Conservation (phyloP, 1,139 yeast species). For the Kodamaea plutei region DNA sequence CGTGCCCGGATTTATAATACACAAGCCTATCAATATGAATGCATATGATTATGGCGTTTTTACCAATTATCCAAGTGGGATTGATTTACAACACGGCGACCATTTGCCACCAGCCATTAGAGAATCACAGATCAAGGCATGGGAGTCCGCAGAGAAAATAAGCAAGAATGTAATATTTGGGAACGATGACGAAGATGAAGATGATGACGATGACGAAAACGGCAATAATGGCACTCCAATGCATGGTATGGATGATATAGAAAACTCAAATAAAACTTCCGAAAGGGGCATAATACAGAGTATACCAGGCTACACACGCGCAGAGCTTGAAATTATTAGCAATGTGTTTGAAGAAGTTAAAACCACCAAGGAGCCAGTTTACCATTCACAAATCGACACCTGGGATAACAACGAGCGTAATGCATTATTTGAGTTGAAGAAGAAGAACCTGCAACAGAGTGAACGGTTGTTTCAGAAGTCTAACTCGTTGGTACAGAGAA, state of each 20-base stretch:
- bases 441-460: slow-evolving; percentile 30
- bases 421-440: slow-evolving; percentile 29
- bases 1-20: slow-evolving; percentile 16
- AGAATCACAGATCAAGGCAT: slow-evolving; percentile 40
- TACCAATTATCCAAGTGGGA: slow-evolving; percentile 19
- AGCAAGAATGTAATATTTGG: slow-evolving; percentile 36
- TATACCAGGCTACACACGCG: slow-evolving; percentile 41
- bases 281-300: slow-evolving; percentile 17
- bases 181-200: slow-evolving; percentile 20
- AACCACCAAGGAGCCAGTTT: slow-evolving; percentile 4
- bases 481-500: slow-evolving; percentile 31
- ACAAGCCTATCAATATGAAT: slow-evolving; percentile 17
- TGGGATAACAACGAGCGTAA: slow-evolving; percentile 23
- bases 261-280: slow-evolving; percentile 1
- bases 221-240: slow-evolving; percentile 7
- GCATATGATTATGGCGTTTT: slow-evolving; percentile 23
- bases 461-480: slow-evolving; percentile 33
- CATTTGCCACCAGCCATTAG: slow-evolving; percentile 19
- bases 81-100: slow-evolving; percentile 19
- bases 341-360: slow-evolving; percentile 14
- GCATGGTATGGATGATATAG: slow-evolving; percentile 5
- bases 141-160: slow-evolving; percentile 46
- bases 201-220: slow-evolving; percentile 14
- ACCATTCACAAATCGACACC: slow-evolving; percentile 3
- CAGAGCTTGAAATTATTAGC: slow-evolving; percentile 28